Conservation (phyloP, 169 alveolate genomes). For the Theileria orientalis region DNA sequence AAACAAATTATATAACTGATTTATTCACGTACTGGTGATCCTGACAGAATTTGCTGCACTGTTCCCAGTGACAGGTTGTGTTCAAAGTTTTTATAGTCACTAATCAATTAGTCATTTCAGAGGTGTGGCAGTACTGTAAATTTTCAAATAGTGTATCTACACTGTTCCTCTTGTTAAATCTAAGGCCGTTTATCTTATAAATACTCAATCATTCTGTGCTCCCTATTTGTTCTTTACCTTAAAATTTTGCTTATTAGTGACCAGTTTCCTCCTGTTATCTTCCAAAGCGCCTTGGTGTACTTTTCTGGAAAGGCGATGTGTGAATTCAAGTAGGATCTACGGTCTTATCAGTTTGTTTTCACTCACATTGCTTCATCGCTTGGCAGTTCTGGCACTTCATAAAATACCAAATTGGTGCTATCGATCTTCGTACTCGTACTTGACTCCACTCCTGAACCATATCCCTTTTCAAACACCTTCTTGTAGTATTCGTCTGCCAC, state of each 20-base stretch:
- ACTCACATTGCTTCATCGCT: not conserved
- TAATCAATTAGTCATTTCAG: no score
- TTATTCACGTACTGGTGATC: constrained; percentile 35
- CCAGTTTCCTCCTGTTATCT: constrained; percentile 44
- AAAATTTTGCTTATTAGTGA: constrained; percentile 13
- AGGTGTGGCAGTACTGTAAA: no score
- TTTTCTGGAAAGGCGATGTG: not conserved
- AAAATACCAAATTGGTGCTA: not conserved
- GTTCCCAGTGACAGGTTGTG: constrained; percentile 26
- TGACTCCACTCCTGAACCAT: not conserved
- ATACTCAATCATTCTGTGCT: no score
- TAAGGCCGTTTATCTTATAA: no score
- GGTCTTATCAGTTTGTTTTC: not conserved
- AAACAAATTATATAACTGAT: no score
- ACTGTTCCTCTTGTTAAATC: no score
- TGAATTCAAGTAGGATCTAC: not conserved
- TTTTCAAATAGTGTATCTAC: no score
- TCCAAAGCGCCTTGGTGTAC: constrained; percentile 8
- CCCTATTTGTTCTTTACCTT: no score
- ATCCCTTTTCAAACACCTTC: not conserved
- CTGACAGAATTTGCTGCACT: constrained; percentile 57
- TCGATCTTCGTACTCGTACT: not conserved
- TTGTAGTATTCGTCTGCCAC: not conserved
- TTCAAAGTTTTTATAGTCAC: constrained; percentile 22
- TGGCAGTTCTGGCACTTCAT: constrained; percentile 46